Base-by-base conservation (phyloP, 805 yeast genomes). In the Danielia oregonensis region DNA sequence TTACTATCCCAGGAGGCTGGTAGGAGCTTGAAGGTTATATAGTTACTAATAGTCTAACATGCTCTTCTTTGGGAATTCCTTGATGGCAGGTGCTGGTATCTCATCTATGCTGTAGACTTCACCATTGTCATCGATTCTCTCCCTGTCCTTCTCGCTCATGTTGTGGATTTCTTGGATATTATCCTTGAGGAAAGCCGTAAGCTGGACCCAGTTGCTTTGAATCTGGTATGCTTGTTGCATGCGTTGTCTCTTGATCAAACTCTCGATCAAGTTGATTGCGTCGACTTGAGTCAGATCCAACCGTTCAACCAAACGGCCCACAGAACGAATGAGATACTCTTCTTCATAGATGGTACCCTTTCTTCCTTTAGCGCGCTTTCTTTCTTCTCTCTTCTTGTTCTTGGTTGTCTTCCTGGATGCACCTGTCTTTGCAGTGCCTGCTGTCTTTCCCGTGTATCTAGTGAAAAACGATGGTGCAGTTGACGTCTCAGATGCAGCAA, bases 271-370 rank as follows among this genome's bases (percentile, higher is more conserved):
- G 42, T 73, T 72, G 14, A 73, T 50, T 2, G 93, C 89, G 51
- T 93, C 98, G 0, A 77, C 68, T 46, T 76, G 74, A 0, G 95
- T 83, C 45, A 75, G 79, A 29, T 77, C 74, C 38, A 93, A 61
- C 48, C 98, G 76, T 36, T 87, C 97, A 22, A 87, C 61, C 55
- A 93, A 71, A 55, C 99, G 78, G 4, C 95, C 93, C 39, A 86
- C 79, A 3, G 97, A 89, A 48, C 77, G 78, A 30, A 93, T 81
- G 37, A 93, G 74, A 58, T 93, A 93, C 57, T 93, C 97, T 57
- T 93, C 98, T 59, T 93, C 99, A 53, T 93, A 93, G 14, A 93
- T 84, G 5, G 97, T 91, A 30, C 97, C 97, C 65, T 93, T 93
- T 68, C 94, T 87, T 40, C 99, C 99, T 50, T 95, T 78, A 2